Percentiles rank a stretch among this genome's conserved stretches.
These are phyloP conservation scores for Penicillium capsulatum DNA, from an alignment of 2,329 filamentous ascomycete species.

Conservation along the genomic window DNA sequence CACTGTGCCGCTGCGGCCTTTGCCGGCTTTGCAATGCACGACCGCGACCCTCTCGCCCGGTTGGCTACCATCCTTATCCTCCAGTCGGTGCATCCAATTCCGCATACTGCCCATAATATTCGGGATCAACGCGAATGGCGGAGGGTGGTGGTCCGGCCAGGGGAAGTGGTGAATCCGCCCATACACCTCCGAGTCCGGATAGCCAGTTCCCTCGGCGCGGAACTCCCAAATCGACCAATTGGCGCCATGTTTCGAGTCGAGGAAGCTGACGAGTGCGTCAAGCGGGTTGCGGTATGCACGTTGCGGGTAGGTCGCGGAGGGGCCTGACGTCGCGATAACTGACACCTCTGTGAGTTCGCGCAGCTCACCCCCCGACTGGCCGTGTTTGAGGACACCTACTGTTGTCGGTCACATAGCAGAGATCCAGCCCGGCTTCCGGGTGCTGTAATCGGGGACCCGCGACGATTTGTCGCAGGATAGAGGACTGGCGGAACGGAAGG, in stretches of 20 bases:
- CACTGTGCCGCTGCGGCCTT: conserved; percentile 84
- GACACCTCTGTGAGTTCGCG: background rate
- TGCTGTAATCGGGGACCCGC: conserved; percentile 80
- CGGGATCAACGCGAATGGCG: conserved; percentile 83
- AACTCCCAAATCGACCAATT: conserved; percentile 99
- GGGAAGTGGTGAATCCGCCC: conserved; percentile 83
- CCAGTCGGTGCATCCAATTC: conserved; percentile 65
- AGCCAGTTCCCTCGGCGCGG: conserved; percentile 90
- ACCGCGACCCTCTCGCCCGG: conserved; percentile 66
- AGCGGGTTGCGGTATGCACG: conserved; percentile 91
- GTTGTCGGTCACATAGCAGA: conserved; percentile 90
- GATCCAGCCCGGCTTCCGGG: conserved; percentile 80
- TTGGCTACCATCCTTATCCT: conserved; percentile 23
- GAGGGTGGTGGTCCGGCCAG: conserved; percentile 95
- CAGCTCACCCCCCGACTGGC: background rate
- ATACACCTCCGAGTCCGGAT: conserved; percentile 86
- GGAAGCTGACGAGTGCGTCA: conserved; percentile 77
- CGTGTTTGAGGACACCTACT: conserved; percentile 35
- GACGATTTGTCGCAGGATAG: conserved; percentile 83
- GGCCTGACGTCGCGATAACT: conserved; percentile 75
- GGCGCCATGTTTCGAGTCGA: conserved; percentile 75
- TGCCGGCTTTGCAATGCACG: conserved; percentile 96
- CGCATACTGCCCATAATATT: conserved; percentile 89
- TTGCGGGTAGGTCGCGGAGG: conserved; percentile 82
- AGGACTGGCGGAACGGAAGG: conserved; percentile 49